Evolutionary conservation across 1,139 yeast genomes (phyloP), one percentile per base, ranked within the genome.

Genomic region (Candida dubliniensis): DNA sequence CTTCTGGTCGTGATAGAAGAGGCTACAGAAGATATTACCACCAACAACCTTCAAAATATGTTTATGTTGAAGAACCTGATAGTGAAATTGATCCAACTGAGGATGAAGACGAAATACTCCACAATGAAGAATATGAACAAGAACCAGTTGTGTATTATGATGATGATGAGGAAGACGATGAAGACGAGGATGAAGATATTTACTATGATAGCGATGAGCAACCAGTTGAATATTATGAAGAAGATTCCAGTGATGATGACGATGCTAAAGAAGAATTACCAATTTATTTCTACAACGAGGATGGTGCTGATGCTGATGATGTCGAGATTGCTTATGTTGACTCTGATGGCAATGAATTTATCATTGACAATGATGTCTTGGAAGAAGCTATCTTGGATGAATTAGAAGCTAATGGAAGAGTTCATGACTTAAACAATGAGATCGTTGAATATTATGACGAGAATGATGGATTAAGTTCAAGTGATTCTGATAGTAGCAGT

Each of bases 51-150:
- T 45, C 49, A 26, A 60, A 64, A 41, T 57, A 61, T 43, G 76
- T 66, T 11, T 69, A 58, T 44, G 74, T 71, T 44, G 76, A 71
- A 59, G 76, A 71, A 49, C 76, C 76, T 41, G 69, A 58, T 40
- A 56, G 58, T 41, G 65, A 61, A 40, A 59, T 58, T 38, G 69
- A 63, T 33, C 59, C 53, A 30, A 54, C 52, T 29, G 60, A 53
- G 34, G 50, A 48, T 32, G 55, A 50, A 24, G 59, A 54, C 36
- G 61, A 55, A 43, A 55, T 46, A 18, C 11, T 8, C 14, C 9
- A 10, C 13, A 8, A n/a, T n/a, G 31, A 34, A 23, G 36, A 34
- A 9, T 33, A 33, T 25, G 35, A 33, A 4, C 44, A 18, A 18
- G 23, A 4, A 18, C 23, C 23, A 18, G 5, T 18, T 18, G 23